Conservation (phyloP, 1,139 yeast genomes). For the Kurtzmaniella quercitrusa region DNA sequence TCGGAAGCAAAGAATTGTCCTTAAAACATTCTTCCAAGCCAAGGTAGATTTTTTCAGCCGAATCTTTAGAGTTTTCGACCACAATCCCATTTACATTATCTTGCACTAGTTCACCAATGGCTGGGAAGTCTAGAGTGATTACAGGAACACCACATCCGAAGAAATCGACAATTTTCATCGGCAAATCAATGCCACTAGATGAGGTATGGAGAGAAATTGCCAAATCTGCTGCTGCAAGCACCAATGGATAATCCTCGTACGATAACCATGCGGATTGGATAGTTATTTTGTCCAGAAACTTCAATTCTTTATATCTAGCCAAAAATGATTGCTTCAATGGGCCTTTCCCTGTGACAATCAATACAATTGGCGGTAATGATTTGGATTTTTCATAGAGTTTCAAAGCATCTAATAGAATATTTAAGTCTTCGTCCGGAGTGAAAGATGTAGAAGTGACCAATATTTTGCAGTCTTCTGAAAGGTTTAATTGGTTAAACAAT, state of each 20-base stretch:
- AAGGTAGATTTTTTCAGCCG: constrained; percentile 27
- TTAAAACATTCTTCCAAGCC: constrained; percentile 45
- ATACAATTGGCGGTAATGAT: constrained; percentile 47
- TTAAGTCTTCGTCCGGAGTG: constrained; percentile 92
- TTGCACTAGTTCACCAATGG: constrained; percentile 59
- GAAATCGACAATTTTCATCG: constrained; percentile 96
- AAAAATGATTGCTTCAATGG: constrained; percentile 60
- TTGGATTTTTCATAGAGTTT: constrained; percentile 46
- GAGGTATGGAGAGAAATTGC: constrained; percentile 91
- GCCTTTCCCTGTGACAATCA: constrained; percentile 92
- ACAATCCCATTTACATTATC: constrained; percentile 41
- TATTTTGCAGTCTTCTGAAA: constrained; percentile 47
- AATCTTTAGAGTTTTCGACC: constrained; percentile 33
- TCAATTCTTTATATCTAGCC: constrained; percentile 37
- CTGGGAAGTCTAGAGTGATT: constrained; percentile 69
- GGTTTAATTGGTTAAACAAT: constrained; percentile 33
- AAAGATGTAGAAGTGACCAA: constrained; percentile 87
- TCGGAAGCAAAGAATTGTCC: constrained; percentile 26
- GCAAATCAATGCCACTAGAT: constrained; percentile 89
- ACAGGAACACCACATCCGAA: constrained; percentile 97
- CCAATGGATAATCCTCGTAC: constrained; percentile 72
- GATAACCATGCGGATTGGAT: constrained; percentile 74
- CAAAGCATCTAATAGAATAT: constrained; percentile 64
- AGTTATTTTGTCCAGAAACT: constrained; percentile 44
- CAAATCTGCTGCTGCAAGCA: constrained; percentile 74